Conservation (phyloP, 192 early-diverging fungal species). For the Podila verticillata region DNA sequence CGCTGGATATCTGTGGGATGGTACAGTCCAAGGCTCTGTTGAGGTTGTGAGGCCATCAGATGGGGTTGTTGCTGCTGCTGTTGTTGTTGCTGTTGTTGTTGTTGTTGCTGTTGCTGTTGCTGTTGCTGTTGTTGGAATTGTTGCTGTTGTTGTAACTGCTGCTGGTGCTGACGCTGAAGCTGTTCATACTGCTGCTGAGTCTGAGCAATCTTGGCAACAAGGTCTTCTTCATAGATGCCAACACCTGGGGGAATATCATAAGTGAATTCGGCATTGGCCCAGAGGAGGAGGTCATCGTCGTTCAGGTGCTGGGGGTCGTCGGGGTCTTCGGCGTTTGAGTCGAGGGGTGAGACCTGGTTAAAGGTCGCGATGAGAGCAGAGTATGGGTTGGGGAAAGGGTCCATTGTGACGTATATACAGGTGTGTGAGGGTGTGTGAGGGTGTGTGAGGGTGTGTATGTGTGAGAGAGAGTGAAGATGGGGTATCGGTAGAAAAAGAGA, state of each 20-base stretch:
- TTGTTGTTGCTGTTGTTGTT: constrained; percentile 17
- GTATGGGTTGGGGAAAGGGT: constrained; percentile 43
- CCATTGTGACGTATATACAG: constrained; percentile 14
- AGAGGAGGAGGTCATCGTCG: constrained; percentile 42
- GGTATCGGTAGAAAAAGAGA: not conserved
- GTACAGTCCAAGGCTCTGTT: constrained; percentile 19
- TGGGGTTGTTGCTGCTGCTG: constrained; percentile 22
- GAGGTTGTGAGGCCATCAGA: constrained; percentile 10
- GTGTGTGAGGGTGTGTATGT: no score
- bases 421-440: no score
- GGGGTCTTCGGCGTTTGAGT: constrained; percentile 22
- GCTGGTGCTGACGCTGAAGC: constrained; percentile 26
- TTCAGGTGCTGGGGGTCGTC: constrained; percentile 41
- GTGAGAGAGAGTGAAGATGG: not conserved
- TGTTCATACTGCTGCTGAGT: constrained; percentile 43
- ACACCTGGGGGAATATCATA: constrained; percentile 46
- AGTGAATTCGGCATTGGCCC: constrained; percentile 47
- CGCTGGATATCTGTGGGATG: constrained; percentile 28
- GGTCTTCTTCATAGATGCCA: constrained; percentile 46
- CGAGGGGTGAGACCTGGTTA: constrained; percentile 34
- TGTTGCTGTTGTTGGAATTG: constrained; percentile 11
- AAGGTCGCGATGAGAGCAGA: constrained; percentile 44
- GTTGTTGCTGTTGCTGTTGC: constrained; percentile 12
- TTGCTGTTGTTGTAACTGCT: constrained; percentile 12
- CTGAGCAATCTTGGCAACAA: constrained; percentile 37